Evolutionary conservation across 345 rosid genomes (phyloP), one percentile per base, ranked within the genome.

Genomic region (Heritiera fomes): DNA sequence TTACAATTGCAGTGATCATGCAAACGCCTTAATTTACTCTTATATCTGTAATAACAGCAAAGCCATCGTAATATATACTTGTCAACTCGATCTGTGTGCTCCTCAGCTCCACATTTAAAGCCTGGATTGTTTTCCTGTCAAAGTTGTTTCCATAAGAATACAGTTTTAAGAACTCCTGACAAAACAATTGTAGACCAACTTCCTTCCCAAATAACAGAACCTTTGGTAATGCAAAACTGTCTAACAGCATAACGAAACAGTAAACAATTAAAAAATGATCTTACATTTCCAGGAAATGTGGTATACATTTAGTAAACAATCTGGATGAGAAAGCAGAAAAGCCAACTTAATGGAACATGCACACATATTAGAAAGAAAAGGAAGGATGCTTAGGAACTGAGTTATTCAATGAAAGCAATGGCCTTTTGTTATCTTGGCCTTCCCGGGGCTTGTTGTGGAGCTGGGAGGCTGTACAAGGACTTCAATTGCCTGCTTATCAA

Each of bases 401-500:
- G 80, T 81, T 76, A 80, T 77, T 68, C 78, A 59, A 13, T 63
- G 18, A 32, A 32, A 63, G 68, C 45, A 61, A 62, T 13, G 60
- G 34, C 52, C 32, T 59, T 58, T 41, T 50, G 66, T 78, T 66
- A 72, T 72, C 43, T 62, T 23, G 72, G 53, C 76, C 66, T 80
- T 82, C 66, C 52, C 9, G 71, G 83, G 2, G 79, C 70, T 58
- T 83, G 85, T 56, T 64, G 82, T 0, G 85, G 49, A 76, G 86
- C 77, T 8, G 91, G 89, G 65, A 87, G 80, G 81, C 89, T 87
- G 75, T 92, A 88, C 86, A 94, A 76, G 49, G 99, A 97, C 78
- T 86, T 90, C 75, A 97, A 92, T 86, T 97, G 98, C 86, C 92
- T 89, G 91, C 88, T 87, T 73, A 96, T 92, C 76, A 97, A 85